Percentiles rank a stretch among this genome's conserved stretches.
phyloP scores from a whole-genome alignment of 257 asterid species.

The Nicotiana attenuata region DNA sequence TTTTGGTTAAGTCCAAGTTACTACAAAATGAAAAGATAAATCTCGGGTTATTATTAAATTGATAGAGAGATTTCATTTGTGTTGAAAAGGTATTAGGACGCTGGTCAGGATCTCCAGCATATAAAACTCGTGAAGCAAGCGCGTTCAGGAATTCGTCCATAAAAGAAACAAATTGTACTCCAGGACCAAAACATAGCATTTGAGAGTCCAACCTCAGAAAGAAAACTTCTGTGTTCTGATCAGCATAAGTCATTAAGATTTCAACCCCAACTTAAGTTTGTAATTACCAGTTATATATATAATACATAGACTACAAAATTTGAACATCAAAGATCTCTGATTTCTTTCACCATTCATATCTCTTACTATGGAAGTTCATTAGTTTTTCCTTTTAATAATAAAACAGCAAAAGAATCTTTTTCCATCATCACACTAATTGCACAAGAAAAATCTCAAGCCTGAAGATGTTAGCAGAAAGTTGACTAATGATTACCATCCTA shows the following conservation, averaged over 20 bases:
- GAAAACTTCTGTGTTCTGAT: too few species aligned
- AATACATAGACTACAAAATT: background rate
- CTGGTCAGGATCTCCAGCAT: background rate
- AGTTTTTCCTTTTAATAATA: too few species aligned
- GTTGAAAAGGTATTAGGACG: background rate
- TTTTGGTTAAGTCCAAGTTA: background rate
- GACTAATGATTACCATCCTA: background rate
- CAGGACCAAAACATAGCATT: too few species aligned
- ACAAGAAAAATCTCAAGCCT: background rate
- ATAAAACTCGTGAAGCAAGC: background rate
- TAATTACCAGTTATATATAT: too few species aligned
- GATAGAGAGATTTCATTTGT: background rate
- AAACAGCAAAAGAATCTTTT: background rate
- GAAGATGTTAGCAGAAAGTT: background rate
- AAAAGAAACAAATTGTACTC: background rate
- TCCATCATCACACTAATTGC: background rate
- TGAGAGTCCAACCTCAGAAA: too few species aligned
- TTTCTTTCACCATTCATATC: background rate
- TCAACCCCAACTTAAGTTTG: too few species aligned
- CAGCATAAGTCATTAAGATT: too few species aligned
- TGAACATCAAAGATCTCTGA: background rate
- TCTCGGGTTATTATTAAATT: background rate
- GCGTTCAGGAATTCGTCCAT: background rate
- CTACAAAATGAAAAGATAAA: background rate
- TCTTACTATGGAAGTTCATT: too few species aligned